Conservation (phyloP, 805 yeast genomes). For the Wickerhamiella azyma region DNA sequence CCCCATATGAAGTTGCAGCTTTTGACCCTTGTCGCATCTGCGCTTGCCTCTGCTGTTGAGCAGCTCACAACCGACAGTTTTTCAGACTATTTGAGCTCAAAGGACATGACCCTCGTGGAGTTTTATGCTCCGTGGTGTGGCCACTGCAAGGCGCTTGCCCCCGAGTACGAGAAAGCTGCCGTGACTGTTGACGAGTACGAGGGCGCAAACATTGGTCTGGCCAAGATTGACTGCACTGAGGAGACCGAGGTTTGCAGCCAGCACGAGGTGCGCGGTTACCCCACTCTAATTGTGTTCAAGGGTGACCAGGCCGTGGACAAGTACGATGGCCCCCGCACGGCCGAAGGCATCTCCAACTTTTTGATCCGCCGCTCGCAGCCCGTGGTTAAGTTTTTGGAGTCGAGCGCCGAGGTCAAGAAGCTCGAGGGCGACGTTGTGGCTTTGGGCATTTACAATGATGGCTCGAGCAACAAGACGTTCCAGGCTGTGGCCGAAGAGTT, state of each 20-base stretch:
- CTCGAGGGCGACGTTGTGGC: slow-evolving; percentile 29
- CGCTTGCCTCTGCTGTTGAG: slow-evolving; percentile 65
- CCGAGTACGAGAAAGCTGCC: slow-evolving; percentile 26
- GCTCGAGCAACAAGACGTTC: slow-evolving; percentile 43
- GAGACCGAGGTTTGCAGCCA: slow-evolving; percentile 59
- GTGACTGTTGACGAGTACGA: slow-evolving; percentile 12
- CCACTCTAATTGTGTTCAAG: slow-evolving; percentile 60
- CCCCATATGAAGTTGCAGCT: slow-evolving; percentile 2
- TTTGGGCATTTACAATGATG: slow-evolving; percentile 40
- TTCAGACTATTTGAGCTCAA: slow-evolving; percentile 47
- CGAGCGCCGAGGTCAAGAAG: slow-evolving; percentile 33
- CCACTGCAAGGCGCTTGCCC: slow-evolving; percentile 44
- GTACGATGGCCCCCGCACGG: slow-evolving; percentile 74
- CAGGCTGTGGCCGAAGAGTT: slow-evolving; percentile 44
- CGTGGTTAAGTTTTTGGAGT: slow-evolving; percentile 42
- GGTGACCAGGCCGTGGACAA: slow-evolving; percentile 39
- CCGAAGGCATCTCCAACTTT: slow-evolving; percentile 61
- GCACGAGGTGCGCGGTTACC: slow-evolving; percentile 61
- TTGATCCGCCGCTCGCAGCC: slow-evolving; percentile 78
- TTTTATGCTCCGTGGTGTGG: slow-evolving; percentile 99
- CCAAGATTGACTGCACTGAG: slow-evolving; percentile 76
- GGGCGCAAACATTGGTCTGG: slow-evolving; percentile 33
- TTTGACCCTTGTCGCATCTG: slow-evolving; percentile 27
- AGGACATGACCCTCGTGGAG: slow-evolving; percentile 72
- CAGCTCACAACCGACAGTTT: slow-evolving; percentile 57